These are phyloP conservation scores for Chlorokybus atmophyticus DNA, from an alignment of 139 green algal species.

Conservation along the genomic window DNA sequence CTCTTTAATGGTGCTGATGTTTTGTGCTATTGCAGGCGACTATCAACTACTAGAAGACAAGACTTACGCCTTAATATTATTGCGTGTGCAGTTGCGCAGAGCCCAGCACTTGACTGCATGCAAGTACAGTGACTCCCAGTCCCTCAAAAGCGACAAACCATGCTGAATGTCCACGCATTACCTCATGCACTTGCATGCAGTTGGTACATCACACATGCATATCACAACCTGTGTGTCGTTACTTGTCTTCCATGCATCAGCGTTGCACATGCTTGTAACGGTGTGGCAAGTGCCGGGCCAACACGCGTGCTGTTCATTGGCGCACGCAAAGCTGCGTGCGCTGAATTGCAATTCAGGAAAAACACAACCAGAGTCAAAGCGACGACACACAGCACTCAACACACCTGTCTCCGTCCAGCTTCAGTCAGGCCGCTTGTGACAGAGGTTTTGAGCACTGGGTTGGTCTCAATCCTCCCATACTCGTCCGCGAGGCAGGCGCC, in stretches of 20 bases:
- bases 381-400: no score
- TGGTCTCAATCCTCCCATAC: no score
- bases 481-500: no score
- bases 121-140: no score
- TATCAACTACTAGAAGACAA: background rate
- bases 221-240: no score
- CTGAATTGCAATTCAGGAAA: background rate
- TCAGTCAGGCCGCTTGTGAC: slow-evolving; percentile 10
- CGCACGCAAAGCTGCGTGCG: background rate
- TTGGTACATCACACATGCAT: no score
- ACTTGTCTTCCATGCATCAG: background rate
- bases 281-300: background rate
- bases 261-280: background rate
- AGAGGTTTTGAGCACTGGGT: slow-evolving; percentile 20
- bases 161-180: no score
- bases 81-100: no score
- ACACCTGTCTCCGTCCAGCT: slow-evolving; percentile 7
- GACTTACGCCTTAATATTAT: background rate
- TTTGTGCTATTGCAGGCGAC: background rate
- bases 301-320: background rate
- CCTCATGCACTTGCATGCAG: no score
- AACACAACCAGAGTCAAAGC: background rate
- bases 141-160: no score
- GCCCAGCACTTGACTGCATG: no score
- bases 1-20: background rate